Evolutionary conservation across 2,329 filamentous ascomycete genomes (phyloP).

Genomic region (Epichloe sylvatica): DNA sequence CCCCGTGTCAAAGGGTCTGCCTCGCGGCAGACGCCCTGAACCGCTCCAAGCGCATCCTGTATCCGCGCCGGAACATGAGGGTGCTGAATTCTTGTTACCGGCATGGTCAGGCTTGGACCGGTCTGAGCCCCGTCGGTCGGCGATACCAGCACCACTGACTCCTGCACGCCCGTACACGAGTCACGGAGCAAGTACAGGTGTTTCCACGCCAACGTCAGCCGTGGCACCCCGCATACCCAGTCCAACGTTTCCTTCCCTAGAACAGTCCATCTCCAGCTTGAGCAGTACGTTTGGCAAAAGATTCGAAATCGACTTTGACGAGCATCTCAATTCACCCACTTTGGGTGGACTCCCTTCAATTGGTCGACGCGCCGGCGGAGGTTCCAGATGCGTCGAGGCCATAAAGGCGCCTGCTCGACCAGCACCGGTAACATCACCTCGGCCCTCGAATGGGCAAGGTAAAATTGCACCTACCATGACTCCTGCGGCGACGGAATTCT

Average conservation of each 20-base stretch:
- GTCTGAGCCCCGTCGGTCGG: slow-evolving; percentile 18
- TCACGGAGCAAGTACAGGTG: slow-evolving; percentile 3
- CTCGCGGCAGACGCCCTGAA: slow-evolving; percentile 18
- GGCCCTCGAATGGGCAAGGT: slow-evolving; percentile 7
- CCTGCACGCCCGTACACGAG: slow-evolving; percentile 9
- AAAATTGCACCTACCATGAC: not conserved
- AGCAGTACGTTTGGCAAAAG: slow-evolving; percentile 18
- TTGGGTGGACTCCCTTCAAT: slow-evolving; percentile 2
- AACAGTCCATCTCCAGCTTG: slow-evolving; percentile 20
- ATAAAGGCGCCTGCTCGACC: slow-evolving; percentile 21
- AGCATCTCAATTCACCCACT: not conserved
- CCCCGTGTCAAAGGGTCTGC: slow-evolving; percentile 21
- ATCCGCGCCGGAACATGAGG: not conserved
- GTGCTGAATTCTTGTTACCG: not conserved
- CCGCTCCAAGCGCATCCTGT: slow-evolving; percentile 6
- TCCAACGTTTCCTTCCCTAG: slow-evolving; percentile 22
- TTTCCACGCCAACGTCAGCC: slow-evolving; percentile 16
- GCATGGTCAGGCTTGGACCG: slow-evolving; percentile 14
- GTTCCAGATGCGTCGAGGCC: slow-evolving; percentile 16
- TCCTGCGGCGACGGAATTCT: not conserved
- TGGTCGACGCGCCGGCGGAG: slow-evolving; percentile 2
- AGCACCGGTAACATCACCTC: slow-evolving; percentile 16
- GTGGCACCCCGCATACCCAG: slow-evolving; percentile 21
- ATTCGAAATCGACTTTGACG: slow-evolving; percentile 17
- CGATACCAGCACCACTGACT: slow-evolving; percentile 22